Evolutionary conservation across 2,329 filamentous ascomycete genomes (phyloP).

Genomic region (Sclerotinia sclerotiorum): DNA sequence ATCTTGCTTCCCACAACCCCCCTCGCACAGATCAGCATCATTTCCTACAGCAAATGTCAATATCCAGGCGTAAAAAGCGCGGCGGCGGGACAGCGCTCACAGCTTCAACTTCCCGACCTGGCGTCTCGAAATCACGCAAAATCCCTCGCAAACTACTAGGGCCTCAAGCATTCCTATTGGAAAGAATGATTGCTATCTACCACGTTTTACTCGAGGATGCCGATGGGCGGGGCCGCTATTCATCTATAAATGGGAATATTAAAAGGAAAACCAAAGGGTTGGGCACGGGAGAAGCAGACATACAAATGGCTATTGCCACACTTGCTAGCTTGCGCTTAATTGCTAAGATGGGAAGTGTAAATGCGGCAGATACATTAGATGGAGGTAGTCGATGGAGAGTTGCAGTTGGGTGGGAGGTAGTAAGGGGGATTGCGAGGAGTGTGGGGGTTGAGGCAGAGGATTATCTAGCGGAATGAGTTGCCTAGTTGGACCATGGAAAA

Average conservation of each 20-base stretch:
- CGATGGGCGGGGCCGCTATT: slow-evolving; percentile 33
- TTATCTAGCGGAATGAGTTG: slow-evolving; percentile 63
- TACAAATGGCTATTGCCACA: slow-evolving; percentile 68
- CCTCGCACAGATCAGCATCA: slow-evolving; percentile 69
- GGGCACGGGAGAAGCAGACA: slow-evolving; percentile 48
- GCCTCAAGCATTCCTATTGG: slow-evolving; percentile 73
- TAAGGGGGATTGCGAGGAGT: slow-evolving; percentile 66
- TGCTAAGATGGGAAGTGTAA: slow-evolving; percentile 57
- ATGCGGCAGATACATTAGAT: slow-evolving; percentile 64
- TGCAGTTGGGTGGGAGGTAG: slow-evolving; percentile 76
- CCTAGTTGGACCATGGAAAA: not conserved
- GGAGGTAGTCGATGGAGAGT: slow-evolving; percentile 73
- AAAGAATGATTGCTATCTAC: slow-evolving; percentile 77
- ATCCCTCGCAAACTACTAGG: slow-evolving; percentile 76
- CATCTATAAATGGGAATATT: slow-evolving; percentile 5
- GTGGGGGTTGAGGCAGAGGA: slow-evolving; percentile 79
- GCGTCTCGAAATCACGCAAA: slow-evolving; percentile 60
- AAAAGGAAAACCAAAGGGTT: slow-evolving; percentile 24
- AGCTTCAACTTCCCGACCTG: slow-evolving; percentile 33
- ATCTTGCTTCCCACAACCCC: slow-evolving; percentile 79
- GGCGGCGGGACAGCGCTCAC: slow-evolving; percentile 48
- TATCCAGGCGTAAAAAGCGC: slow-evolving; percentile 42
- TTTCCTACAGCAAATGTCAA: slow-evolving; percentile 56
- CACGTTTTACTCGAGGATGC: slow-evolving; percentile 58
- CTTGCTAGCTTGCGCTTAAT: slow-evolving; percentile 69